Conservation (phyloP, 345 rosid species). For the Rhodomyrtus tomentosa region DNA sequence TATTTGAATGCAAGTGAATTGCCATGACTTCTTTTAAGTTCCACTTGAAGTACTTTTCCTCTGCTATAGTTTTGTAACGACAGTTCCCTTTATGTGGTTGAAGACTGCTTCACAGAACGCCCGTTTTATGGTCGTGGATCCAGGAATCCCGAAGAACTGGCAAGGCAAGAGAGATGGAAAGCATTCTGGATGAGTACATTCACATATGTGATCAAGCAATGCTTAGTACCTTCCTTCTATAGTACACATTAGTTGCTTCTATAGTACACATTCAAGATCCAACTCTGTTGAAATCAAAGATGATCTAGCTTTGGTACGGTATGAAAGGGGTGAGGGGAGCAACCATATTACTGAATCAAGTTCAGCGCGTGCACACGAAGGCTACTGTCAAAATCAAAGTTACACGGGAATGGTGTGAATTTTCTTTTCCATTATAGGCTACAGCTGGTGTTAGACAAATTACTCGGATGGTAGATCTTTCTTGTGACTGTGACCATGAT, state of each 20-base stretch:
- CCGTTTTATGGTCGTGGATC: not conserved
- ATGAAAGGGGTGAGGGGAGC: constrained; percentile 4
- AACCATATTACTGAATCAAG: not conserved
- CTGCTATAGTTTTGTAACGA: not conserved
- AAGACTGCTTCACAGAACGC: not conserved
- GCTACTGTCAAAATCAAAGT: not conserved
- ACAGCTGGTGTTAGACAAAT: not conserved
- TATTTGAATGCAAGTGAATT: not conserved
- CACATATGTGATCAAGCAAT: constrained; percentile 11
- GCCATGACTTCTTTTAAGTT: not conserved
- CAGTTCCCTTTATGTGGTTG: not conserved
- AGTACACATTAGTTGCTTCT: not conserved
- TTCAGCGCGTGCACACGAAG: not conserved
- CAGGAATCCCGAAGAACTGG: constrained; percentile 3
- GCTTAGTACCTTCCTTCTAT: constrained; percentile 1
- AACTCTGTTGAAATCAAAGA: constrained; percentile 3
- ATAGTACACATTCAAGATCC: constrained; percentile 3
- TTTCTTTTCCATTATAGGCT: not conserved
- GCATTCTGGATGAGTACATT: constrained; percentile 17
- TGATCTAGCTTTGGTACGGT: constrained; percentile 1
- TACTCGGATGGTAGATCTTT: not conserved
- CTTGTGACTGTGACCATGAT: not conserved
- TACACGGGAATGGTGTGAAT: not conserved
- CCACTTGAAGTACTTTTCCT: not conserved
- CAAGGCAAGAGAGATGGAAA: constrained; percentile 4